phyloP scores from a whole-genome alignment of 78 protist species.

The Emiliania huxleyi region DNA sequence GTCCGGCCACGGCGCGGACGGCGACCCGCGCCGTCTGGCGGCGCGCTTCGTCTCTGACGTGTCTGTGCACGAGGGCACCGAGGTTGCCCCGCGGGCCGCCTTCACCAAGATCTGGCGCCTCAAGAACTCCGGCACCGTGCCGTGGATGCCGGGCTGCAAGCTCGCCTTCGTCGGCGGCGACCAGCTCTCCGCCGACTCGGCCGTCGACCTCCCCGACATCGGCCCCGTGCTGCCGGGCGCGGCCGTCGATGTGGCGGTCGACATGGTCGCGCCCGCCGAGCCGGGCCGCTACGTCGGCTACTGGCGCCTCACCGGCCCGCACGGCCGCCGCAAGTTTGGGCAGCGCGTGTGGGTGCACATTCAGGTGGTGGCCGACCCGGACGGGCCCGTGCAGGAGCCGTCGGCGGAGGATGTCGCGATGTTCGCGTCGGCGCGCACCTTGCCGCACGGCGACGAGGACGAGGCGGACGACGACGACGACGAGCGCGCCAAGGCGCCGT shows the following conservation, averaged over 20 bases:
- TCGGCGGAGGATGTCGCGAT: background rate
- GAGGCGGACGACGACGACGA: too few species aligned
- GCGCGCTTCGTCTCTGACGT: conserved; percentile 65
- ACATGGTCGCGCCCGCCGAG: conserved; percentile 49
- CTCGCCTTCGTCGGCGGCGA: conserved; percentile 62
- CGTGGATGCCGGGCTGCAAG: conserved; percentile 60
- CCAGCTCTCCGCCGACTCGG: background rate
- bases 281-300: conserved; percentile 63
- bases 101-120: conserved; percentile 69
- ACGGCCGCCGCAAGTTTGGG: conserved; percentile 53
- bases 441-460: too few species aligned
- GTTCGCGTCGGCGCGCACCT: too few species aligned
- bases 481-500: too few species aligned
- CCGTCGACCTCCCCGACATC: background rate
- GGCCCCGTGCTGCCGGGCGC: conserved; percentile 30
- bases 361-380: conserved; percentile 24
- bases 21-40: background rate
- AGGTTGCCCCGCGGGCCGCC: conserved; percentile 19
- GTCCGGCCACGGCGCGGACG: too few species aligned
- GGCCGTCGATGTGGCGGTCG: conserved; percentile 49
- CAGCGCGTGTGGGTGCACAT: conserved; percentile 53
- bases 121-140: conserved; percentile 44
- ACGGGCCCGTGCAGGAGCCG: background rate
- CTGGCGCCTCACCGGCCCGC: conserved; percentile 56
- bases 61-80: conserved; percentile 61